Conservation (phyloP, 495 filamentous ascomycete species). For the Penicillium pancosmium region DNA sequence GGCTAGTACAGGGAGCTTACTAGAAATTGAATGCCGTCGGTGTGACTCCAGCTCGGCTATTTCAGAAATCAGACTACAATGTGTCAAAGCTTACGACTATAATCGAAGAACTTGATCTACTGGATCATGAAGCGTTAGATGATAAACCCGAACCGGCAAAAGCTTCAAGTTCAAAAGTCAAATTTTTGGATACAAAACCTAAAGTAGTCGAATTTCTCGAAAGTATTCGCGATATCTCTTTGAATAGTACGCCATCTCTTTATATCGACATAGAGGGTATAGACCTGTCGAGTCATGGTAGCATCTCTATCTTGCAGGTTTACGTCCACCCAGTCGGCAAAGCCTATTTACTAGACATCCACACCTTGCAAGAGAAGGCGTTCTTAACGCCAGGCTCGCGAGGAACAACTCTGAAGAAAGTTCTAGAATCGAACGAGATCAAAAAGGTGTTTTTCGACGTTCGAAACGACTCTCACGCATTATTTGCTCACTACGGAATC, state of each 20-base stretch:
- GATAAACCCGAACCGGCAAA: no score
- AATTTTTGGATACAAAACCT: no score
- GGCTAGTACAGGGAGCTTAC: no score
- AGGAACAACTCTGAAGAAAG: constrained; percentile 46
- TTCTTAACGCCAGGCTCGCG: constrained; percentile 40
- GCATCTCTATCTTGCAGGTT: constrained; percentile 54
- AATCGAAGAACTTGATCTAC: no score
- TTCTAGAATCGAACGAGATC: constrained; percentile 48
- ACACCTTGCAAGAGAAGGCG: constrained; percentile 41
- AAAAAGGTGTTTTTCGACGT: constrained; percentile 44
- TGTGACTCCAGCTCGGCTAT: no score
- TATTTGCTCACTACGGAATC: constrained; percentile 48
- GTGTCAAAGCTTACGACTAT: no score
- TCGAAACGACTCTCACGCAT: constrained; percentile 56
- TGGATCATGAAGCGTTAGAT: no score
- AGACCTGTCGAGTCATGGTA: constrained; percentile 48
- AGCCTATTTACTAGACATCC: constrained; percentile 54
- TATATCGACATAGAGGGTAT: constrained; percentile 61
- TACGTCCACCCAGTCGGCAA: constrained; percentile 20
- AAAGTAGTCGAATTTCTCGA: no score
- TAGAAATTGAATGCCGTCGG: no score
- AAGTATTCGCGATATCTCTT: no score
- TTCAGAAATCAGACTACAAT: no score
- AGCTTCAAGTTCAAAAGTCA: no score
- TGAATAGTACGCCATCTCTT: constrained; percentile 24